Evolutionary conservation across 805 yeast genomes (phyloP).

Genomic region (Wickerhamiella siamensis): DNA sequence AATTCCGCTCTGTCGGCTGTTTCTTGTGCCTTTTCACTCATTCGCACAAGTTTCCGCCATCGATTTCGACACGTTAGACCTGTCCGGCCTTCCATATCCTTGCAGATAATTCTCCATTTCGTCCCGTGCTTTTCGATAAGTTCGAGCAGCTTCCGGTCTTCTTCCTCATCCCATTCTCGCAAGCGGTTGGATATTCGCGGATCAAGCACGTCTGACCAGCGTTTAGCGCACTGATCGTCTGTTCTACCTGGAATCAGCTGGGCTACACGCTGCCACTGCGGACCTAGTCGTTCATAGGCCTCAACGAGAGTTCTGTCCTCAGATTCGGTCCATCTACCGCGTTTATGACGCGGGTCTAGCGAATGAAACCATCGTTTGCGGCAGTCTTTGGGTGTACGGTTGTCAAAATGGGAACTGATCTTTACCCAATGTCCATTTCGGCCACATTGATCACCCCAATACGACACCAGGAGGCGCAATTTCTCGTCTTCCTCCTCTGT

Average conservation of each 20-base stretch:
- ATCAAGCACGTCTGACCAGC: slow-evolving; percentile 77
- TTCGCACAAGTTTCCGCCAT: slow-evolving; percentile 72
- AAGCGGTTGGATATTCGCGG: slow-evolving; percentile 66
- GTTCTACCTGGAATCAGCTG: slow-evolving; percentile 67
- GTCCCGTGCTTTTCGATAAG: slow-evolving; percentile 65
- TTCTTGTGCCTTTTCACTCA: slow-evolving; percentile 16
- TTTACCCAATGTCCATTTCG: slow-evolving; percentile 31
- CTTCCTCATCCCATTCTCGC: slow-evolving; percentile 65
- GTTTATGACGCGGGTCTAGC: slow-evolving; percentile 63
- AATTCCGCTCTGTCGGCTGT: not conserved
- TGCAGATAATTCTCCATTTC: slow-evolving; percentile 73
- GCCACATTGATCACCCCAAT: slow-evolving; percentile 34
- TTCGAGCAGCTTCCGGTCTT: slow-evolving; percentile 55
- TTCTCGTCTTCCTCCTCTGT: slow-evolving; percentile 54
- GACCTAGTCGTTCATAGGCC: slow-evolving; percentile 56
- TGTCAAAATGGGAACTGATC: slow-evolving; percentile 23
- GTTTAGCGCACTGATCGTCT: slow-evolving; percentile 87
- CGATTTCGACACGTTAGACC: slow-evolving; percentile 81
- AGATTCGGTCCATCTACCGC: slow-evolving; percentile 75
- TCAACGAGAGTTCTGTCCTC: slow-evolving; percentile 57
- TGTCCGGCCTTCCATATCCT: slow-evolving; percentile 63
- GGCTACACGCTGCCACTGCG: slow-evolving; percentile 78
- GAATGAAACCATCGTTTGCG: slow-evolving; percentile 80
- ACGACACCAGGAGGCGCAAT: slow-evolving; percentile 29
- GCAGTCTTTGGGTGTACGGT: slow-evolving; percentile 65